Evolutionary conservation across 202 grass and related monocot genomes (phyloP).

Genomic region (Cymbopogon flexuosus): DNA sequence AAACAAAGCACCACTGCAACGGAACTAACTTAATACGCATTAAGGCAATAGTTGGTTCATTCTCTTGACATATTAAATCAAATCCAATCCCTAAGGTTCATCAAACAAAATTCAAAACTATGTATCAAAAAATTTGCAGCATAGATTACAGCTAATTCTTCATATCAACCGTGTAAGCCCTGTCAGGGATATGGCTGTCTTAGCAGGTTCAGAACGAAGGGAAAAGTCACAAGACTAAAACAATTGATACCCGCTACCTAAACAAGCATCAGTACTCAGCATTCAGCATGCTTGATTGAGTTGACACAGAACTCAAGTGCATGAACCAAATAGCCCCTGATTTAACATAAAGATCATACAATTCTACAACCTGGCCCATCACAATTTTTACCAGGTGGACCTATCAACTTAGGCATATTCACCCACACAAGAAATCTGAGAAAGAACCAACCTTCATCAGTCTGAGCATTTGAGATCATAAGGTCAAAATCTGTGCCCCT

Average conservation of each 20-base stretch:
- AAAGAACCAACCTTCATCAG: conserved; percentile 87
- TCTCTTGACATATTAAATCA: neutral
- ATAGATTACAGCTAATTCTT: conserved; percentile 5
- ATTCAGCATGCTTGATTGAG: neutral
- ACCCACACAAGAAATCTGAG: conserved; percentile 30
- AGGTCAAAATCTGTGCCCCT: conserved; percentile 97
- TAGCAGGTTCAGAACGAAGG: neutral
- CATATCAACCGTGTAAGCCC: neutral
- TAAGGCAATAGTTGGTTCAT: conserved; percentile 9
- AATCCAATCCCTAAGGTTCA: conserved; percentile 1
- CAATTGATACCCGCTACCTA: conserved; percentile 5
- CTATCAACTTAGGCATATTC: conserved; percentile 23
- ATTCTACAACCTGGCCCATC: neutral
- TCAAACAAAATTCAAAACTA: neutral
- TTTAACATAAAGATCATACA: conserved; percentile 18
- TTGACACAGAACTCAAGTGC: neutral
- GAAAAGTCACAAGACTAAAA: neutral
- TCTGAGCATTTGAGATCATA: conserved; percentile 93
- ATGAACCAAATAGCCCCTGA: conserved; percentile 13
- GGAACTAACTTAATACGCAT: neutral
- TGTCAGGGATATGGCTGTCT: neutral
- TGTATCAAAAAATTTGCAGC: neutral
- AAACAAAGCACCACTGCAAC: neutral
- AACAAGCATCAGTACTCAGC: neutral
- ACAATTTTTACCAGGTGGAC: neutral